Conservation (phyloP, 305 asterid species). For the Fraxinus platypoda region DNA sequence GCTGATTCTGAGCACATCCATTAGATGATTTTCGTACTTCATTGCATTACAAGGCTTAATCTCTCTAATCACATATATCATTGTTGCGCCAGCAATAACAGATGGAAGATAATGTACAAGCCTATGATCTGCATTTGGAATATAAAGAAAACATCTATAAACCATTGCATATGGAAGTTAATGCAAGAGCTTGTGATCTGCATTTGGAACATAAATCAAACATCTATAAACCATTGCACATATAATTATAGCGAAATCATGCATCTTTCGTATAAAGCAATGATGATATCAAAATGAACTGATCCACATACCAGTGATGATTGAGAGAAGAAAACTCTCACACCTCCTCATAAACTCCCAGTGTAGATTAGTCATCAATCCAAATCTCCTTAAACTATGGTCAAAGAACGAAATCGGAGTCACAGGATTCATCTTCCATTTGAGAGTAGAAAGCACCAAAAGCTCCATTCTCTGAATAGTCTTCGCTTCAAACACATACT, state of each 20-base stretch:
- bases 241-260: not conserved
- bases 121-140: slow-evolving; percentile 29
- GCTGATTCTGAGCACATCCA: slow-evolving; percentile 46
- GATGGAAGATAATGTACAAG: slow-evolving; percentile 5
- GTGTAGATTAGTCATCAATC: slow-evolving; percentile 43
- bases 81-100: not conserved
- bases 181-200: slow-evolving; percentile 23
- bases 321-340: slow-evolving; percentile 53
- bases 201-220: slow-evolving; percentile 2
- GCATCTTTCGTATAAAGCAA: not conserved
- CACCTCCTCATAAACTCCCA: slow-evolving; percentile 64
- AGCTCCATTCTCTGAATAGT: slow-evolving; percentile 24
- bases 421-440: slow-evolving; percentile 24
- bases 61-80: slow-evolving; percentile 29
- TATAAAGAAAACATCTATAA: not conserved
- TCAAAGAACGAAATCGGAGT: slow-evolving; percentile 48
- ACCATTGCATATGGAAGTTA: not conserved
- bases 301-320: slow-evolving; percentile 60
- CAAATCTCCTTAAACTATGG: slow-evolving; percentile 77
- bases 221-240: slow-evolving; percentile 1
- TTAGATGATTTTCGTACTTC: slow-evolving; percentile 48
- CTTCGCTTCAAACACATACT: slow-evolving; percentile 22
- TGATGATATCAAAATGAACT: not conserved
- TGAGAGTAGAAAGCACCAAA: slow-evolving; percentile 18
- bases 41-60: slow-evolving; percentile 37